Evolutionary conservation across 176 grass and related monocot species (phyloP).

Genomic region (Zea luxurians): DNA sequence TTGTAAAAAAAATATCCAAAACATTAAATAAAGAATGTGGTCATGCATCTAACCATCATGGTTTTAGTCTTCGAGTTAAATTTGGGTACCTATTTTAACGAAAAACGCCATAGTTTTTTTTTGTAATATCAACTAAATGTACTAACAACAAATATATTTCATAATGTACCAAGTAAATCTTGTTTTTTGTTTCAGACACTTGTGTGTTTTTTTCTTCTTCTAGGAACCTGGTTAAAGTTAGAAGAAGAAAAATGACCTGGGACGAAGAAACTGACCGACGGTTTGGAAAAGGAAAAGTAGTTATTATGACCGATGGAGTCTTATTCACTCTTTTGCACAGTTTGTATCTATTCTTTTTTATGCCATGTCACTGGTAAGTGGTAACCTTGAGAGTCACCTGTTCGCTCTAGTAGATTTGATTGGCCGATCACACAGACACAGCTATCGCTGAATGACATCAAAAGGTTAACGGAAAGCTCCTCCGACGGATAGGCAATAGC

Average conservation of each 20-base stretch:
- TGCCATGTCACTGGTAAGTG: neutral
- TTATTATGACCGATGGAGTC: neutral
- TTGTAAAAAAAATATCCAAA: neutral
- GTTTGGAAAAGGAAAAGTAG: neutral
- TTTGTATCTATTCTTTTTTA: neutral
- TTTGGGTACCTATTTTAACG: neutral
- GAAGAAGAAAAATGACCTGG: neutral
- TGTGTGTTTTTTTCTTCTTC: too few species aligned
- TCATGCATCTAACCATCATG: neutral
- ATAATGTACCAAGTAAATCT: too few species aligned
- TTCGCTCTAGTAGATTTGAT: neutral
- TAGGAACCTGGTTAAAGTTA: neutral
- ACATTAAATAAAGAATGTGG: too few species aligned
- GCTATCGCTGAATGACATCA: neutral
- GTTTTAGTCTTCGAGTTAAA: neutral
- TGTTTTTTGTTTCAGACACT: neutral
- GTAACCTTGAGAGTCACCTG: neutral
- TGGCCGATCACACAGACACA: constrained; percentile 4
- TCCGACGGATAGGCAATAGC: neutral
- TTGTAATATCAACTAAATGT: neutral
- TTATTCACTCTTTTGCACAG: neutral
- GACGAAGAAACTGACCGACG: too few species aligned
- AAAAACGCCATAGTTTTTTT: neutral
- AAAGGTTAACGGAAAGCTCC: neutral
- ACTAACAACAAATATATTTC: too few species aligned